phyloP scores from a whole-genome alignment of 1,139 yeast genomes.

The Wickerhamomyces sp. region DNA sequence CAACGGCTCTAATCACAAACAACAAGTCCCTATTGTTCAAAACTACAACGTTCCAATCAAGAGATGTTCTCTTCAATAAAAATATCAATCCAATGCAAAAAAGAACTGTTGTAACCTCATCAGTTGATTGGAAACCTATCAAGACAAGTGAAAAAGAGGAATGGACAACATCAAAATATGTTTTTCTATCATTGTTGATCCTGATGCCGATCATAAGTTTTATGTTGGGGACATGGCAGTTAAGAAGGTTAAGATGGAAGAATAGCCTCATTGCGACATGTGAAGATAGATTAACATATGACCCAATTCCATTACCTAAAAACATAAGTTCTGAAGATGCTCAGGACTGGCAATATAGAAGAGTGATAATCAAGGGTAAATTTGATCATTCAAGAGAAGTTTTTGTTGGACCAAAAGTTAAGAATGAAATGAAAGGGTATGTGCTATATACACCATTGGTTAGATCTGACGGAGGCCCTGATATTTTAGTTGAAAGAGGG shows the following conservation, averaged over 20 bases:
- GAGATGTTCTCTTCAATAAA: not conserved
- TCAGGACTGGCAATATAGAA: constrained; percentile 75
- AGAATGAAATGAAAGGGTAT: constrained; percentile 75
- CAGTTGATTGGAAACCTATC: constrained; percentile 81
- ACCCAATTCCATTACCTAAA: constrained; percentile 68
- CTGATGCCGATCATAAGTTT: constrained; percentile 89
- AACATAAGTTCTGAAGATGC: constrained; percentile 44
- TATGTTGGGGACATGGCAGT: constrained; percentile 92
- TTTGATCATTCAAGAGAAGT: constrained; percentile 85
- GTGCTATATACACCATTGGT: constrained; percentile 77
- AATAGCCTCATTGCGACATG: constrained; percentile 75
- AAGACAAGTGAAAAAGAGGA: constrained; percentile 36
- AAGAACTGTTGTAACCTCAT: constrained; percentile 43
- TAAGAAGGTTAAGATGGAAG: constrained; percentile 82
- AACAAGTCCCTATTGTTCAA: no score
- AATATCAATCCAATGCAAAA: not conserved
- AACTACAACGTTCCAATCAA: no score
- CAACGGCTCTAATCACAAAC: not conserved
- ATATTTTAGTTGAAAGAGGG: constrained; percentile 79
- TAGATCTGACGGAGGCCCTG: constrained; percentile 69
- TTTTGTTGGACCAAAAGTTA: constrained; percentile 85
- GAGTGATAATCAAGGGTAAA: constrained; percentile 67
- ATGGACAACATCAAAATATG: constrained; percentile 36
- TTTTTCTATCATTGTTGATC: constrained; percentile 55
- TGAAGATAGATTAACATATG: constrained; percentile 73